Evolutionary conservation across 2,329 filamentous ascomycete species (phyloP).

Genomic region (Aquanectria penicillioides): DNA sequence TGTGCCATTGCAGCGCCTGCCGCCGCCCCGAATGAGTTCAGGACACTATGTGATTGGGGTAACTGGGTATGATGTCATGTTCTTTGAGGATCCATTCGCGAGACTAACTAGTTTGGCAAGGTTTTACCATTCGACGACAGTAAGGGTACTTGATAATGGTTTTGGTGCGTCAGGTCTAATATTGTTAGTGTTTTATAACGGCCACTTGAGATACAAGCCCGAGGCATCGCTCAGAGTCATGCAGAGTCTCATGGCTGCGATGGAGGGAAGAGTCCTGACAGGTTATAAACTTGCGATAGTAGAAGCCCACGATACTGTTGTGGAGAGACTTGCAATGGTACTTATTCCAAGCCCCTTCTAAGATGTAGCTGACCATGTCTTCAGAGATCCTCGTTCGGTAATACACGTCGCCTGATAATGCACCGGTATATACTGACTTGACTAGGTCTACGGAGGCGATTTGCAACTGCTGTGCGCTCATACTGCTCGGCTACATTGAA

Average conservation of each 20-base stretch:
- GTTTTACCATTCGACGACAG: constrained; percentile 10
- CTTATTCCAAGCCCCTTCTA: background rate
- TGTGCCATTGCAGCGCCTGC: background rate
- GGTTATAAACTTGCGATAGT: background rate
- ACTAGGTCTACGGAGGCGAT: background rate
- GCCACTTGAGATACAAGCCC: background rate
- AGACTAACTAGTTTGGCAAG: background rate
- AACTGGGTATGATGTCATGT: background rate
- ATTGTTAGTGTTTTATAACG: background rate
- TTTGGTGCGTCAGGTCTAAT: background rate
- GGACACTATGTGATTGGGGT: background rate
- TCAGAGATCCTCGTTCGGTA: background rate
- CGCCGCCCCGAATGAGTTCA: background rate
- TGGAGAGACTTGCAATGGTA: background rate
- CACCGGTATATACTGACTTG: background rate
- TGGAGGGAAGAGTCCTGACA: background rate
- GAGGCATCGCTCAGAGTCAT: background rate
- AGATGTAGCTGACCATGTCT: background rate
- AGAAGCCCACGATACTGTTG: background rate
- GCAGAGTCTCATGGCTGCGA: background rate
- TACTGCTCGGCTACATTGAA: background rate
- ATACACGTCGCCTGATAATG: too few relatives aligned
- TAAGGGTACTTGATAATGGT: background rate
- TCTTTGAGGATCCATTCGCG: background rate
- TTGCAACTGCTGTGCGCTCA: background rate